Conservation (phyloP, 2,329 filamentous ascomycete species). For the Sphaerulina musiva region DNA sequence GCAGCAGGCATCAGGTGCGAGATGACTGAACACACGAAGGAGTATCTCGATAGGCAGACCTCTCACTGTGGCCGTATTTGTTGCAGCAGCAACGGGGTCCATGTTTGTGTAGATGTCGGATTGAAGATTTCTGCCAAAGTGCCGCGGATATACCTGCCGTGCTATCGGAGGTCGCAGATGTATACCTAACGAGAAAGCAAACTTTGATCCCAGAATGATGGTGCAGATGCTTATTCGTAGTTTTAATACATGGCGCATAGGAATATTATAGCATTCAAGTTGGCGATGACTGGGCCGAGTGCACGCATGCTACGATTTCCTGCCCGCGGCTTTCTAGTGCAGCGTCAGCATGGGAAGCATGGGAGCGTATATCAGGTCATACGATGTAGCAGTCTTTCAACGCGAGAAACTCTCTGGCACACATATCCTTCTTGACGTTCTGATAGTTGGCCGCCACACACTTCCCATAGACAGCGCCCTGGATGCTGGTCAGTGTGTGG, state of each 20-base stretch:
- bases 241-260: not conserved
- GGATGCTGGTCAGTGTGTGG: slow-evolving; percentile 5
- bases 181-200: not conserved
- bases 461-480: slow-evolving; percentile 84
- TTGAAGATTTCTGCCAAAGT: not conserved
- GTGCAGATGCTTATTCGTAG: not conserved
- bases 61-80: not conserved
- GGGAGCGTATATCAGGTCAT: slow-evolving; percentile 29
- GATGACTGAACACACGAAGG: not conserved
- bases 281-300: not conserved
- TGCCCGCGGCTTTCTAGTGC: slow-evolving; percentile 26
- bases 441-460: slow-evolving; percentile 89
- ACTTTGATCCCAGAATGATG: not conserved
- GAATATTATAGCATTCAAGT: not conserved
- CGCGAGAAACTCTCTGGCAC: slow-evolving; percentile 72
- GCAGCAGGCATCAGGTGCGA: not conserved
- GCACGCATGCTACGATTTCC: slow-evolving; percentile 18
- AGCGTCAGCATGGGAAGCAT: not conserved
- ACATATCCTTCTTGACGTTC: slow-evolving; percentile 84
- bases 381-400: slow-evolving; percentile 87
- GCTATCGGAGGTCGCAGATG: not conserved
- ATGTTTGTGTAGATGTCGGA: not conserved
- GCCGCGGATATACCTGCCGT: not conserved
- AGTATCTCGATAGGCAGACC: not conserved
- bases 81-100: no score